Evolutionary conservation across 345 rosid species (phyloP), one percentile per base, ranked within the genome.

Genomic region (Eutrema yunnanense): DNA sequence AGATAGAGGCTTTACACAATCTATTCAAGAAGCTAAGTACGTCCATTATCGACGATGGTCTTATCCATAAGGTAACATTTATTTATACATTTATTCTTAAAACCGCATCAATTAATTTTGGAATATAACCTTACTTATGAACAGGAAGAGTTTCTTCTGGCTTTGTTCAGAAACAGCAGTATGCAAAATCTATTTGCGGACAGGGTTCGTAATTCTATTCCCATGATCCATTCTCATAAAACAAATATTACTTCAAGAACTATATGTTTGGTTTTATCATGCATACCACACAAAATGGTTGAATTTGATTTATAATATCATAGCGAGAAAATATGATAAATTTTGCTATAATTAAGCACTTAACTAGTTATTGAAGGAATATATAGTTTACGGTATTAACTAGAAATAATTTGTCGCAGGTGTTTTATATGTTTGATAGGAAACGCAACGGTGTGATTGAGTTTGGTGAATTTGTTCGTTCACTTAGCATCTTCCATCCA

Each of bases 81-180:
- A 3, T 48, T 16, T 50, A n/a, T 57, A 38, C 14, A 16, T 49
- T 62, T 22, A 40, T 11, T 27, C 34, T 54, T 6, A 22, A 27
- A 33, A 4, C n/a, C 6, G 0, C 32, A 55, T 16, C 34, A 38
- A n/a, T 9, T 43, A 33, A 0, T 34, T 40, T 43, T 16, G 3
- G n/a, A 9, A 9, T 2, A 33, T 41, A 19, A 12, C 33, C n/a
- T 4, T 66, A 51, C 60, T 29, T 41, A 56, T 67, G 56, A 70
- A 51, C 83, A 87, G 96, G 96, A 90, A 78, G 90, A 87, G 85
- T 83, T 87, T 72, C 91, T 78, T 64, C 71, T 87, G 29, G 90
- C 89, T 29, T 81, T 90, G 50, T 84, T 87, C 72, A 78, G 84
- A 71, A 81, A 84, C 78, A 81, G 81, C 74, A 84, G 80, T 67